Evolutionary conservation across 2,329 filamentous ascomycete genomes (phyloP), one percentile per base, ranked within the genome.

Genomic region (Hymenoscyphus scutula): DNA sequence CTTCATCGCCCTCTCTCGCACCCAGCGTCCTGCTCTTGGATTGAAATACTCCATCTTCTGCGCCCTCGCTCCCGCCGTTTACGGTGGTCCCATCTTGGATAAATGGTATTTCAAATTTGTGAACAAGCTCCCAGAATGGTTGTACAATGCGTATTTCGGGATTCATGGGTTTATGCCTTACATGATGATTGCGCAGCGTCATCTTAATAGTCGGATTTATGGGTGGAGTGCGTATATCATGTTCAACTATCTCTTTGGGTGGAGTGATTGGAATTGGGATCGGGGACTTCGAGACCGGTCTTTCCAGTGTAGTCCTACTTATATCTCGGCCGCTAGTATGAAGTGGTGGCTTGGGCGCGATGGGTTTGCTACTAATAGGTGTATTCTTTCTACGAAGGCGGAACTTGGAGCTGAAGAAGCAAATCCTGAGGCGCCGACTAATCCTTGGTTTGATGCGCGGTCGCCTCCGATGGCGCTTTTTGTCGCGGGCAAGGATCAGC

Each of bases 41-140:
- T 83, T 89, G 57, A 91, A 89, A 70, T 84, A 97, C 56, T 92
- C 89, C 0, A 91, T 97, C 0, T 97, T 97, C 72, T 97, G 94
- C 72, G 92, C 90, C 0, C 83, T 98, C 1, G 92, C 94, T 0
- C 94, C 94, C 0, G 94, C 94, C 0, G 93, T 89, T 0, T 97
- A 97, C 69, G 92, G 93, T 0, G 94, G 94, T 0, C 90, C 91
- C 0, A 76, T 97, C 23, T 91, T 97, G 59, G 87, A 88, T 57
- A 93, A 92, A 74, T 87, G 91, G 74, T 95, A 96, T 75, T 94
- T 97, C 79, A 93, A 92, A 69, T 94, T 97, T 76, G 94, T 97
- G 89, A 84, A 87, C 17, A 78, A 90, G 58, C 90, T 97, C 58
- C 89, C 88, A 0, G 90, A 91, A 0, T 80, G 76, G 30, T 81